phyloP scores from a whole-genome alignment of 805 yeast genomes.

The Pichia gijzeniarum region DNA sequence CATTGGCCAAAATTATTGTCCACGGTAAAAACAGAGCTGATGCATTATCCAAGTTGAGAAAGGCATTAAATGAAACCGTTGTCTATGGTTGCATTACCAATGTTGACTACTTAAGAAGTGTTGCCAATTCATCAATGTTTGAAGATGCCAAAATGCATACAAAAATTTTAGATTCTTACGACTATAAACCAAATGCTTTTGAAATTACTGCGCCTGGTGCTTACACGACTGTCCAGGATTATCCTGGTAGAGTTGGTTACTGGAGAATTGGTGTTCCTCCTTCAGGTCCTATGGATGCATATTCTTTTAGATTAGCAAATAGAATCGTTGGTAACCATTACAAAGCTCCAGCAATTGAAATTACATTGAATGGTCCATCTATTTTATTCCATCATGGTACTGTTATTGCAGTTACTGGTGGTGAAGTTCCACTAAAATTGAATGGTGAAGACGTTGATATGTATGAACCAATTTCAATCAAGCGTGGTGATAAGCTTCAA shows the following conservation, averaged over 20 bases:
- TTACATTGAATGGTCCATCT: slow-evolving; percentile 83
- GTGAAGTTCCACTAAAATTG: slow-evolving; percentile 58
- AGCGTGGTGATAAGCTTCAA: slow-evolving; percentile 69
- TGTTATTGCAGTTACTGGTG: slow-evolving; percentile 83
- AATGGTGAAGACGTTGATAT: slow-evolving; percentile 52
- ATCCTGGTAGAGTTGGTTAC: slow-evolving; percentile 80
- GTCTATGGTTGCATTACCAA: slow-evolving; percentile 87
- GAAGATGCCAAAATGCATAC: slow-evolving; percentile 79
- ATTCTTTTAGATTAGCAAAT: slow-evolving; percentile 85
- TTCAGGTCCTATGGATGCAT: slow-evolving; percentile 96
- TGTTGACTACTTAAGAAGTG: slow-evolving; percentile 80
- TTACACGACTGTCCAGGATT: slow-evolving; percentile 94
- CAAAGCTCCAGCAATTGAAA: slow-evolving; percentile 83
- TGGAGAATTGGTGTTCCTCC: slow-evolving; percentile 98
- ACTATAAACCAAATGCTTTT: slow-evolving; percentile 75
- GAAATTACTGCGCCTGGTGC: slow-evolving; percentile 89
- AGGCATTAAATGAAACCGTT: slow-evolving; percentile 80
- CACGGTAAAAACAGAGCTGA: slow-evolving; percentile 86
- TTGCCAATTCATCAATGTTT: slow-evolving; percentile 81
- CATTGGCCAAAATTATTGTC: slow-evolving; percentile 92
- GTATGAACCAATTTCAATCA: slow-evolving; percentile 68
- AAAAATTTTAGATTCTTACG: slow-evolving; percentile 75
- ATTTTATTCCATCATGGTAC: slow-evolving; percentile 77
- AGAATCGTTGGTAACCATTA: slow-evolving; percentile 81
- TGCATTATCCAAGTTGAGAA: slow-evolving; percentile 67